A percentile compares a stretch with the other conserved stretches of the same genome.
phyloP scores from a whole-genome alignment of 768 basidiomycete genomes.

The Astraeus odoratus region DNA sequence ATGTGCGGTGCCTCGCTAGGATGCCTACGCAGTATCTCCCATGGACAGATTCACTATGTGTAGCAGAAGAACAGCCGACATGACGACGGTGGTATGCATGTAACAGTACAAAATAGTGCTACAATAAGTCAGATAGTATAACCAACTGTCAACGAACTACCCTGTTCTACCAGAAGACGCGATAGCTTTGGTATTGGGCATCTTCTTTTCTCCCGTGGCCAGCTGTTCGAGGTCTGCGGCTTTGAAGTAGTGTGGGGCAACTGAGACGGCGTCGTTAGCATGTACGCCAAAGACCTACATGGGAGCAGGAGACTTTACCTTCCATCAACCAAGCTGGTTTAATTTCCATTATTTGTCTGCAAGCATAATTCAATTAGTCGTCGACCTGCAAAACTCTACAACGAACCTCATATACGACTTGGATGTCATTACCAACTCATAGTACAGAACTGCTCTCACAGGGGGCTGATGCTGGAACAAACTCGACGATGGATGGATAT shows the following conservation, averaged over 20 bases:
- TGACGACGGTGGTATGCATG: neutral
- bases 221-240: conserved; percentile 74
- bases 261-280: conserved; percentile 31
- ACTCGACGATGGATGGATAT: conserved; percentile 93
- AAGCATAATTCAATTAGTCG: neutral
- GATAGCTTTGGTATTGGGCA: conserved; percentile 81
- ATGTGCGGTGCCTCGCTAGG: too few species aligned
- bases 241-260: conserved; percentile 97
- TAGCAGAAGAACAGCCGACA: too few species aligned
- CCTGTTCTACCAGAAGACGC: conserved; percentile 27
- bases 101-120: neutral
- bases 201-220: conserved; percentile 80
- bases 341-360: conserved; percentile 94
- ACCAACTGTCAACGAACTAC: too few species aligned
- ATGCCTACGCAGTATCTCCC: too few species aligned
- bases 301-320: conserved; percentile 39
- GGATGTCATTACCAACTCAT: conserved; percentile 94
- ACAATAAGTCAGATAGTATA: too few species aligned
- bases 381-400: neutral
- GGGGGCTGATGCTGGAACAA: conserved; percentile 96
- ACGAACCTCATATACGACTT: conserved; percentile 89
- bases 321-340: conserved; percentile 93
- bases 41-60: too few species aligned
- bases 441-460: conserved; percentile 83
- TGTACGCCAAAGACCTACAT: conserved; percentile 1